Evolutionary conservation across 1,284 basidiomycete species (phyloP), one percentile per base, ranked within the genome.

Genomic region (Irpex lacteus): DNA sequence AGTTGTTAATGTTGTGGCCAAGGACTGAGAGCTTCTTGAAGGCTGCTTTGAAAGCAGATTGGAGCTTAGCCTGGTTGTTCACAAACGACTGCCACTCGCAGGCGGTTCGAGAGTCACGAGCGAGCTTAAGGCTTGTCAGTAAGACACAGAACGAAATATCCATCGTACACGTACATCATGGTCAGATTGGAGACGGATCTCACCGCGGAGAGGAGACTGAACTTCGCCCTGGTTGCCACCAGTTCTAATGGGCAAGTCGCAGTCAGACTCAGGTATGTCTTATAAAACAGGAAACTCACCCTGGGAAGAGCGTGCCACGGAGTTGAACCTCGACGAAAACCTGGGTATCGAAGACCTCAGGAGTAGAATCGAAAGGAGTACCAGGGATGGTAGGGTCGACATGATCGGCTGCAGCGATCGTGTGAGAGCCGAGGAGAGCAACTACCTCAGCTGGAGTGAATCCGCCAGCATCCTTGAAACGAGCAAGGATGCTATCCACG

Each of bases 11-110:
- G 70, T 74, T 63, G 63, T 74, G 72, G 19, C 75, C 75, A 69
- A 75, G 69, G 59, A 74, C 63, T 15, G 73, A 65, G 62, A 76
- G 73, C 70, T 75, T 74, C 59, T 66, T 65, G 70, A 76, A 73
- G 34, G 72, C 75, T 21, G 68, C 67, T 60, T 69, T 68, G 71
- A 77, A 77, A 19, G 68, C 67, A 21, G 63, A 63, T 60, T 68
- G 66, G 66, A 75, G 69, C 66, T 70, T 70, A 7, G 66, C 64
- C 70, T 75, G 73, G 67, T 75, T 70, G 71, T 72, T 68, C 49
- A 70, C 69, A 50, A 69, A 69, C 15, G 66, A 65, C 63, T 74
- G 70, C 70, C 71, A 73, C 49, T 64, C 60, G 67, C 71, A 72
- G 34, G 65, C 63, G 34, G 73, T 71, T 13, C 68, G 56, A 2